Conservation (phyloP, 257 asterid genomes). For the Solanum dulcamara region DNA sequence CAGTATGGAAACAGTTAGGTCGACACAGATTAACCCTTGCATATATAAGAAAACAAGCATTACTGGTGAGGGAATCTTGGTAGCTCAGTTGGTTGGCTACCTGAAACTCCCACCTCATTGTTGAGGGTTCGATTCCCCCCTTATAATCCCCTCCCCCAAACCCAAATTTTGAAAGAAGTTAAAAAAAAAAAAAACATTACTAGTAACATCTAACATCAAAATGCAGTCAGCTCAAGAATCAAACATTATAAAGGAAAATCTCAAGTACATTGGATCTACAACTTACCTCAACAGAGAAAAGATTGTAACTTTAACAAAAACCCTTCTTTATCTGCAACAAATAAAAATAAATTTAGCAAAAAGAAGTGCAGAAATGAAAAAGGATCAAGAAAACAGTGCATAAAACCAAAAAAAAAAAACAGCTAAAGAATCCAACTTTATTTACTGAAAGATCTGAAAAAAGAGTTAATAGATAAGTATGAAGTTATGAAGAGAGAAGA, state of each 20-base stretch:
- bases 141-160: too few relatives aligned
- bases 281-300: conserved; percentile 2
- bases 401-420: neutral
- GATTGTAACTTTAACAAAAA: neutral
- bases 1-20: neutral
- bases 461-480: neutral
- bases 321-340: neutral
- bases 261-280: neutral
- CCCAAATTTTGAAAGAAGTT: too few relatives aligned
- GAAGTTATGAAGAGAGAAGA: neutral
- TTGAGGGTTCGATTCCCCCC: too few relatives aligned
- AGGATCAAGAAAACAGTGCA: neutral
- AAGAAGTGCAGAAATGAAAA: neutral
- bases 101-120: too few relatives aligned
- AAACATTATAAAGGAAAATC: neutral
- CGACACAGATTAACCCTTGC: neutral
- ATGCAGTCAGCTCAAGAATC: neutral
- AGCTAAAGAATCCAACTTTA: neutral
- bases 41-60: neutral
- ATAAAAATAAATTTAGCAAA: neutral
- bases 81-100: too few relatives aligned
- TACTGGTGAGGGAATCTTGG: neutral
- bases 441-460: neutral
- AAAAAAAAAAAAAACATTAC: neutral
- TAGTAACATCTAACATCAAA: neutral